Evolutionary conservation across 2,329 filamentous ascomycete genomes (phyloP).

Genomic region (Rhynchosporium graminicola): DNA sequence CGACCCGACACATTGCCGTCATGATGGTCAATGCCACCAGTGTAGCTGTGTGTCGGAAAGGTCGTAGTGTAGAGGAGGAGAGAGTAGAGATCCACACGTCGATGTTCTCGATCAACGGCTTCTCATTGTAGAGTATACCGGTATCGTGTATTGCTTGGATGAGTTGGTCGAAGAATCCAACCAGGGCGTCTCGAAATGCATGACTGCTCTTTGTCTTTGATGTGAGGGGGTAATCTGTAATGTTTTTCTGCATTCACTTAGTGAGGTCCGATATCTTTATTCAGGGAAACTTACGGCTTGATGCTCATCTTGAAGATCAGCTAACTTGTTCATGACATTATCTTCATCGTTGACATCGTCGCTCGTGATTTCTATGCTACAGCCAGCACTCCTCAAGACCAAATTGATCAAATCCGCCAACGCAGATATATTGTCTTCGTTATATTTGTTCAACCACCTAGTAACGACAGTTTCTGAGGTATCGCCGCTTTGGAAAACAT

Average conservation of each 20-base stretch:
- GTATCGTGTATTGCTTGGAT: conserved; percentile 78
- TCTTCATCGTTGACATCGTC: conserved; percentile 90
- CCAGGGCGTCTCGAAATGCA: conserved; percentile 75
- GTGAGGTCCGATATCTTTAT: neutral
- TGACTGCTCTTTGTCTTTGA: conserved; percentile 75
- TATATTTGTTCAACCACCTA: conserved; percentile 61
- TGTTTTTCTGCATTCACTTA: conserved; percentile 56
- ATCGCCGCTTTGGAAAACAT: conserved; percentile 63
- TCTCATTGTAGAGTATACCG: conserved; percentile 72
- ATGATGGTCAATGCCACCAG: conserved; percentile 80
- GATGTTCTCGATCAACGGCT: conserved; percentile 80
- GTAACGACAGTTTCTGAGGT: conserved; percentile 57
- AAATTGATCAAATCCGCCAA: conserved; percentile 67
- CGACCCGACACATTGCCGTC: conserved; percentile 73
- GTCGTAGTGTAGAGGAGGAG: conserved; percentile 83
- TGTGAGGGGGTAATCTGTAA: conserved; percentile 89
- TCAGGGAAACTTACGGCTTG: conserved; percentile 61
- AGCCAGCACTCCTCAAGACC: conserved; percentile 73
- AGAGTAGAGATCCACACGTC: conserved; percentile 87
- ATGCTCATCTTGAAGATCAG: conserved; percentile 86
- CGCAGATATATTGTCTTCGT: conserved; percentile 53
- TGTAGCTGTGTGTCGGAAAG: conserved; percentile 92
- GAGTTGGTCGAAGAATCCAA: conserved; percentile 76
- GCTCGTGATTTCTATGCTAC: conserved; percentile 72
- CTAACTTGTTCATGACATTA: conserved; percentile 74